phyloP scores from a whole-genome alignment of 805 yeast species.

The Lipomyces sp. region DNA sequence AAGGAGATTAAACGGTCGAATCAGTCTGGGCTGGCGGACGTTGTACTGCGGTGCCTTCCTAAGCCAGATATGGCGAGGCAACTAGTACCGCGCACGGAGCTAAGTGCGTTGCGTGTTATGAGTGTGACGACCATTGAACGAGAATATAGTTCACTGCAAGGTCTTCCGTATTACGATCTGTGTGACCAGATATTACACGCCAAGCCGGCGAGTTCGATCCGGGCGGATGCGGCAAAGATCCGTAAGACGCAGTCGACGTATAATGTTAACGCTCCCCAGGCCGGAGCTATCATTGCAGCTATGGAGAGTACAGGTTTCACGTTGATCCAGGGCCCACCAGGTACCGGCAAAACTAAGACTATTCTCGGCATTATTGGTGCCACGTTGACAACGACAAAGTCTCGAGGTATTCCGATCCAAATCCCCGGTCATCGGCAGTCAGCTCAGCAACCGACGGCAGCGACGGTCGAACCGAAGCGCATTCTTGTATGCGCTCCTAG shows the following conservation, averaged over 20 bases:
- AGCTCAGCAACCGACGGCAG: slow-evolving; percentile 31
- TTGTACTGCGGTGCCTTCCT: slow-evolving; percentile 69
- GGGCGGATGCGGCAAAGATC: slow-evolving; percentile 49
- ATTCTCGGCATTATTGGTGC: slow-evolving; percentile 90
- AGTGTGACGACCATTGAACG: slow-evolving; percentile 89
- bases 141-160: slow-evolving; percentile 83
- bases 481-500: slow-evolving; percentile 95
- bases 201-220: slow-evolving; percentile 54
- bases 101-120: slow-evolving; percentile 75
- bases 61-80: slow-evolving; percentile 55
- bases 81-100: slow-evolving; percentile 64
- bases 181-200: slow-evolving; percentile 70
- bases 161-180: slow-evolving; percentile 80
- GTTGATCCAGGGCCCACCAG: slow-evolving; percentile 98
- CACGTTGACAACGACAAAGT: slow-evolving; percentile 48
- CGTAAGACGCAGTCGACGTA: slow-evolving; percentile 54
- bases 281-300: slow-evolving; percentile 81
- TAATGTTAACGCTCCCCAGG: slow-evolving; percentile 85
- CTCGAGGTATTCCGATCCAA: slow-evolving; percentile 35
- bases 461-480: slow-evolving; percentile 51
- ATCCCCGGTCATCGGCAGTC: slow-evolving; percentile 42
- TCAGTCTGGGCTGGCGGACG: slow-evolving; percentile 65
- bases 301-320: slow-evolving; percentile 75
- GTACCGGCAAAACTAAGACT: slow-evolving; percentile 98
- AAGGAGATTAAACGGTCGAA: slow-evolving; percentile 69